Evolutionary conservation across 192 early-diverging fungal genomes (phyloP).

Genomic region (Spizellomyces punctatus): DNA sequence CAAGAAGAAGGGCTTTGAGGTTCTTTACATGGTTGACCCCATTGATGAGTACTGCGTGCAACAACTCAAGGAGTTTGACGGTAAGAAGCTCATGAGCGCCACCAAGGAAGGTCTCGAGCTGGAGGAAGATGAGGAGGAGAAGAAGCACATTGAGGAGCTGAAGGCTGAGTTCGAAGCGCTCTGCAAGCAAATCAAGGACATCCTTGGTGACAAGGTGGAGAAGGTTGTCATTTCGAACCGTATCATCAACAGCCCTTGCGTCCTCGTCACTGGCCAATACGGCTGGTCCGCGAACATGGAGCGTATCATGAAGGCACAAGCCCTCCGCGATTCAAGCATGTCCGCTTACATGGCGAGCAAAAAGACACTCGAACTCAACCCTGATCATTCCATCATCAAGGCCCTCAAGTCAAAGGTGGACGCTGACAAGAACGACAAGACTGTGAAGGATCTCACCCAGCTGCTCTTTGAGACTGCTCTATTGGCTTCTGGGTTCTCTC

Average conservation of each 20-base stretch:
- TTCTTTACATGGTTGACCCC: constrained; percentile 98
- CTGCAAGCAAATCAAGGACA: constrained; percentile 94
- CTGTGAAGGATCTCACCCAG: constrained; percentile 93
- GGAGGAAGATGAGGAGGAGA: constrained; percentile 98
- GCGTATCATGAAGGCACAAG: constrained; percentile 99
- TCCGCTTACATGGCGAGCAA: constrained; percentile 99
- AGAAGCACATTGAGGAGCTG: constrained; percentile 91
- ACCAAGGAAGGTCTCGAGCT: constrained; percentile 99
- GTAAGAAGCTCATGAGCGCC: constrained; percentile 96
- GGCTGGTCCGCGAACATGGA: constrained; percentile 99
- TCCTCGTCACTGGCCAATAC: constrained; percentile 97
- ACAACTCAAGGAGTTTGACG: constrained; percentile 99
- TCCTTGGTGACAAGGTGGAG: constrained; percentile 98
- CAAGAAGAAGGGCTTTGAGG: constrained; percentile 99
- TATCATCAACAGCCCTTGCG: constrained; percentile 97
- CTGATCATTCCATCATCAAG: constrained; percentile 92
- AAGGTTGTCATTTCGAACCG: constrained; percentile 93
- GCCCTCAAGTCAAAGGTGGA: constrained; percentile 90
- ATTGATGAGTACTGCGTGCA: constrained; percentile 99
- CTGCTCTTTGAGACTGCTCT: constrained; percentile 95
- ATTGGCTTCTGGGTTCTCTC: constrained; percentile 94
- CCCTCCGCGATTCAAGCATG: constrained; percentile 98
- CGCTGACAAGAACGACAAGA: constrained; percentile 97
- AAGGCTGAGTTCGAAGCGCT: constrained; percentile 92
- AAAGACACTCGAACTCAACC: constrained; percentile 99